Conservation (phyloP, 768 basidiomycete species). For the Multifurca ochricompacta region DNA sequence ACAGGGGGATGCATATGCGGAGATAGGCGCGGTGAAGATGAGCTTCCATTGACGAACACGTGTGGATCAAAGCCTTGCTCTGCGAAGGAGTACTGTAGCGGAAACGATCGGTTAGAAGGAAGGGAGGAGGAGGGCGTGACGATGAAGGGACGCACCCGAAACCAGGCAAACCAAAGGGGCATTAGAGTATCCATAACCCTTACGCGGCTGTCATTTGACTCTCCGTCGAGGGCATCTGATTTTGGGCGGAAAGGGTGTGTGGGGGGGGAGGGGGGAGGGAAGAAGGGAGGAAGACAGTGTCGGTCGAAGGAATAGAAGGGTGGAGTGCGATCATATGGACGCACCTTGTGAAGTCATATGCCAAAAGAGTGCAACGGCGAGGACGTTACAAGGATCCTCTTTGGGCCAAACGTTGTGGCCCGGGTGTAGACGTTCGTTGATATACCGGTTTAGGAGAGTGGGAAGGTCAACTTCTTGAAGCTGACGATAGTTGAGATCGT, state of each 20-base stretch:
- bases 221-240: slow-evolving; percentile 13
- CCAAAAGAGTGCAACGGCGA: slow-evolving; percentile 21
- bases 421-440: slow-evolving; percentile 3
- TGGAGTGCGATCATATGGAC: slow-evolving; percentile 11
- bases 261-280: neutral
- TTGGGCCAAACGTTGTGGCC: slow-evolving; percentile 14
- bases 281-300: neutral
- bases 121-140: neutral
- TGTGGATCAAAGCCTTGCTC: slow-evolving; percentile 15
- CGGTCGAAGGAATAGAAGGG: neutral
- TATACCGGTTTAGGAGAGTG: slow-evolving; percentile 7
- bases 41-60: neutral
- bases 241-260: too few species aligned
- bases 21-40: neutral
- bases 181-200: slow-evolving; percentile 6
- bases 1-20: neutral
- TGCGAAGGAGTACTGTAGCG: slow-evolving; percentile 15
- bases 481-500: slow-evolving; percentile 10
- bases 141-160: slow-evolving; percentile 13
- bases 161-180: slow-evolving; percentile 15
- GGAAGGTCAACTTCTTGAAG: slow-evolving; percentile 9
- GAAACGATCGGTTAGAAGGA: slow-evolving; percentile 1
- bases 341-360: slow-evolving; percentile 19
- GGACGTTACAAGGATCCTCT: slow-evolving; percentile 12
- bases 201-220: slow-evolving; percentile 13